Percentiles rank a stretch among this genome's conserved stretches.
Evolutionary conservation across 2,329 filamentous ascomycete genomes (phyloP).

Genomic region (Zasmidium angulare): DNA sequence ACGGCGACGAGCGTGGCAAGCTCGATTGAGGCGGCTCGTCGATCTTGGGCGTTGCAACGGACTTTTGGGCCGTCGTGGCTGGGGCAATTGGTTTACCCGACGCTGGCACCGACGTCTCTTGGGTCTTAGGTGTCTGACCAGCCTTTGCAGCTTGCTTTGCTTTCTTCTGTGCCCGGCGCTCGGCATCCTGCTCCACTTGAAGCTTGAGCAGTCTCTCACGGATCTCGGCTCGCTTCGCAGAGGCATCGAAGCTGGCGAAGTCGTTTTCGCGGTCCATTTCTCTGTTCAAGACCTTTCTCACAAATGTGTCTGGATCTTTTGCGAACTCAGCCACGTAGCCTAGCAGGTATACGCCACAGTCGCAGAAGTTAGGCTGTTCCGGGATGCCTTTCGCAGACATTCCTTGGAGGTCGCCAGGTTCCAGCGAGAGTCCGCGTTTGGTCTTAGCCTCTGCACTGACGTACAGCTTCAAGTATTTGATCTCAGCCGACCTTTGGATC

Average conservation of each 20-base stretch:
- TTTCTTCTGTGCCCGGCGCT: slow-evolving; percentile 41
- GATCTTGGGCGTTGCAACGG: not conserved
- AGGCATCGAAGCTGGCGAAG: slow-evolving; percentile 56
- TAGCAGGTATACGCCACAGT: slow-evolving; percentile 85
- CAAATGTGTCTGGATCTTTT: slow-evolving; percentile 68
- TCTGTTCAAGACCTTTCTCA: slow-evolving; percentile 63
- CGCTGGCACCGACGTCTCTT: not conserved
- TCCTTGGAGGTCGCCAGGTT: slow-evolving; percentile 51
- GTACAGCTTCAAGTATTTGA: slow-evolving; percentile 72
- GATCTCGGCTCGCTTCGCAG: slow-evolving; percentile 63
- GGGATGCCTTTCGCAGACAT: slow-evolving; percentile 76
- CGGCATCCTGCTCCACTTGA: slow-evolving; percentile 57
- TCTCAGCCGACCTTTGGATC: slow-evolving; percentile 61
- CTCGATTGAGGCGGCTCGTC: too few relatives aligned
- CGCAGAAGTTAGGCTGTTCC: slow-evolving; percentile 76
- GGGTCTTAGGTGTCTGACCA: not conserved
- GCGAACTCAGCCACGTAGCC: slow-evolving; percentile 84
- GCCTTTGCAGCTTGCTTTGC: slow-evolving; percentile 17
- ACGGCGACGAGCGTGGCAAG: not conserved
- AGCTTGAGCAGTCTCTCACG: slow-evolving; percentile 65
- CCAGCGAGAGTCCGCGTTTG: slow-evolving; percentile 52
- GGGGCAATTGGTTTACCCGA: too few relatives aligned
- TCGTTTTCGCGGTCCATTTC: slow-evolving; percentile 59
- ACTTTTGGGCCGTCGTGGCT: not conserved
- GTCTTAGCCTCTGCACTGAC: slow-evolving; percentile 68